Percentiles rank a stretch among this genome's conserved stretches.
These are phyloP conservation scores for Boletus rubropictus DNA, from an alignment of 768 basidiomycete genomes.

Conservation along the genomic window DNA sequence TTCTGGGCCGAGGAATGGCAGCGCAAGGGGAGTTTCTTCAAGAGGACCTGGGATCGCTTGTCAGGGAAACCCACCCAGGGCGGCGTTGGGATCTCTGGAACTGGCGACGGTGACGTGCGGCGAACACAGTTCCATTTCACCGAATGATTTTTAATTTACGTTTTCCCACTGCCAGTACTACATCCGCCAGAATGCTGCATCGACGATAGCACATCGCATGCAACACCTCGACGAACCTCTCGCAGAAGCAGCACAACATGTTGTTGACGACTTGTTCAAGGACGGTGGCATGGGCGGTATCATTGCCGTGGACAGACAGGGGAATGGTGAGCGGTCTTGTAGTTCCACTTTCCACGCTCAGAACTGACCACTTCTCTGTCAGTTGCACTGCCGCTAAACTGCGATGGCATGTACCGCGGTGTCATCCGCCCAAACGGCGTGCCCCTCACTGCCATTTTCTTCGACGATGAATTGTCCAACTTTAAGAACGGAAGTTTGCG, in stretches of 20 bases:
- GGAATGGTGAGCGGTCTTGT: constrained; percentile 49
- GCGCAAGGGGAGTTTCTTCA: constrained; percentile 29
- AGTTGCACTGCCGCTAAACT: constrained; percentile 75
- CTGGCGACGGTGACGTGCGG: constrained; percentile 79
- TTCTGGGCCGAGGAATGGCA: constrained; percentile 85
- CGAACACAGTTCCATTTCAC: neutral
- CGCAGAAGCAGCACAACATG: constrained; percentile 45
- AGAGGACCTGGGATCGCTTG: constrained; percentile 37
- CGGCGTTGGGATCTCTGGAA: constrained; percentile 75
- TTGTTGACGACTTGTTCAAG: constrained; percentile 50
- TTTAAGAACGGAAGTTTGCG: constrained; percentile 1
- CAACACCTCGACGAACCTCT: constrained; percentile 55
- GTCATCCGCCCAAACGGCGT: constrained; percentile 64
- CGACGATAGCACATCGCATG: constrained; percentile 62
- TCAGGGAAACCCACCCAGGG: constrained; percentile 28
- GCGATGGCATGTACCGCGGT: constrained; percentile 79
- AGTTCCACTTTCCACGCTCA: neutral
- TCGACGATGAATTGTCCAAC: constrained; percentile 48
- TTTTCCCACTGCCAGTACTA: constrained; percentile 50
- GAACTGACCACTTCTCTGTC: neutral
- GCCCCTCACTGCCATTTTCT: constrained; percentile 71
- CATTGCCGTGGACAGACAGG: constrained; percentile 62
- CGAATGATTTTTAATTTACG: constrained; percentile 1
- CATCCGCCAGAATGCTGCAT: constrained; percentile 63
- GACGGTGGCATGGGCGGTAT: constrained; percentile 70